Percentiles rank a stretch among this genome's conserved stretches.
phyloP scores from a whole-genome alignment of 148 eudicot species.

The Diospyros kaki region DNA sequence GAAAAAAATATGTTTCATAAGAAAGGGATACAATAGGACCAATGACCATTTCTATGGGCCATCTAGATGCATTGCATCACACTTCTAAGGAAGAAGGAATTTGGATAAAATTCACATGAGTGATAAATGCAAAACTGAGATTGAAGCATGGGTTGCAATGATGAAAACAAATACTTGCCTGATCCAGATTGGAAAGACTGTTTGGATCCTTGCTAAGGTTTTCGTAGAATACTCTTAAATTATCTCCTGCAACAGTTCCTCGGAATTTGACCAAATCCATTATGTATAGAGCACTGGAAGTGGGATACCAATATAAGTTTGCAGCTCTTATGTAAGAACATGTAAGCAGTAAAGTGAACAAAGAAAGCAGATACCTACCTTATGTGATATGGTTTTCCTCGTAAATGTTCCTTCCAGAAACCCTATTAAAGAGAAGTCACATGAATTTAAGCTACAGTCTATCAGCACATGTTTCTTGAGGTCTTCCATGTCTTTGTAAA shows the following conservation, averaged over 20 bases:
- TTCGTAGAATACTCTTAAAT: slow-evolving; percentile 85
- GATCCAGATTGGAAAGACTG: slow-evolving; percentile 96
- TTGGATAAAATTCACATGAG: neutral
- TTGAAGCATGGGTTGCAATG: neutral
- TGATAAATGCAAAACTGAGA: neutral
- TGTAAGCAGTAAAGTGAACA: neutral
- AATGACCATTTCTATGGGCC: neutral
- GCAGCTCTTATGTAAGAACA: slow-evolving; percentile 5
- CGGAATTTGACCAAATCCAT: slow-evolving; percentile 92
- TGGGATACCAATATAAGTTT: slow-evolving; percentile 14
- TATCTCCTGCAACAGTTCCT: slow-evolving; percentile 94
- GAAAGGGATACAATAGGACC: neutral
- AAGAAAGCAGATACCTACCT: slow-evolving; percentile 42
- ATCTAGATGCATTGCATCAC: neutral
- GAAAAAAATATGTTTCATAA: neutral
- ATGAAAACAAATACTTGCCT: slow-evolving; percentile 40
- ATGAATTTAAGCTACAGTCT: neutral
- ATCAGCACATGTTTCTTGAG: neutral
- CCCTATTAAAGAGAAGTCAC: slow-evolving; percentile 46
- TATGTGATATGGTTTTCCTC: slow-evolving; percentile 95
- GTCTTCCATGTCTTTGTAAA: too few relatives aligned
- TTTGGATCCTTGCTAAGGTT: slow-evolving; percentile 98
- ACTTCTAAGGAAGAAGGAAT: neutral
- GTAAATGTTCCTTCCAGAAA: slow-evolving; percentile 94
- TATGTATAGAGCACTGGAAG: slow-evolving; percentile 87